Conservation (phyloP, 345 rosid genomes). For the Populus ilicifolia region DNA sequence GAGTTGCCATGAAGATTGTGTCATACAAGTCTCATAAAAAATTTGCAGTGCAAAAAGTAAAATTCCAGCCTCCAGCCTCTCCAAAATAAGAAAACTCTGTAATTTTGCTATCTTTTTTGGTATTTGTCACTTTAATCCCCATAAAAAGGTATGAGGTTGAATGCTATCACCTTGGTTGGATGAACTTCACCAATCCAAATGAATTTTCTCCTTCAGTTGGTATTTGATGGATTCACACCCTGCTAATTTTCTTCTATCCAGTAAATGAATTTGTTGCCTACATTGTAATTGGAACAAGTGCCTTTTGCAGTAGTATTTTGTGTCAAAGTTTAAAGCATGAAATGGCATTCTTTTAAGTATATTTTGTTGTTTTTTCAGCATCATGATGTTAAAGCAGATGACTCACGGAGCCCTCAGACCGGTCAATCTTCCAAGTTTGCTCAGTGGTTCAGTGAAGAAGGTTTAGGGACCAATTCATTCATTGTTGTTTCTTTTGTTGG, state of each 20-base stretch:
- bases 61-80: background rate
- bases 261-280: background rate
- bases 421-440: conserved; percentile 83
- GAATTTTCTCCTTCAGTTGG: background rate
- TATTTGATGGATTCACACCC: background rate
- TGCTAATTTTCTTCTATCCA: background rate
- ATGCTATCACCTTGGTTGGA: background rate
- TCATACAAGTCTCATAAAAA: background rate
- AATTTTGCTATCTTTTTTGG: background rate
- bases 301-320: background rate
- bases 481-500: background rate
- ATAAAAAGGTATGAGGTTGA: background rate
- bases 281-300: background rate
- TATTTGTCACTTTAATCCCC: background rate
- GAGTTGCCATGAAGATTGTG: background rate
- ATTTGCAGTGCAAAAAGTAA: background rate
- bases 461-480: conserved; percentile 29
- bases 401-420: conserved; percentile 32
- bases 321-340: conserved; percentile 4
- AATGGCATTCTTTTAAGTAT: conserved; percentile 14
- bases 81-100: background rate
- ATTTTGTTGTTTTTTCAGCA: conserved; percentile 38
- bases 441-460: conserved; percentile 83
- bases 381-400: conserved; percentile 47
- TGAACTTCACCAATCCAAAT: background rate